phyloP scores from a whole-genome alignment of 768 basidiomycete species.

The Lyophyllum semitale region DNA sequence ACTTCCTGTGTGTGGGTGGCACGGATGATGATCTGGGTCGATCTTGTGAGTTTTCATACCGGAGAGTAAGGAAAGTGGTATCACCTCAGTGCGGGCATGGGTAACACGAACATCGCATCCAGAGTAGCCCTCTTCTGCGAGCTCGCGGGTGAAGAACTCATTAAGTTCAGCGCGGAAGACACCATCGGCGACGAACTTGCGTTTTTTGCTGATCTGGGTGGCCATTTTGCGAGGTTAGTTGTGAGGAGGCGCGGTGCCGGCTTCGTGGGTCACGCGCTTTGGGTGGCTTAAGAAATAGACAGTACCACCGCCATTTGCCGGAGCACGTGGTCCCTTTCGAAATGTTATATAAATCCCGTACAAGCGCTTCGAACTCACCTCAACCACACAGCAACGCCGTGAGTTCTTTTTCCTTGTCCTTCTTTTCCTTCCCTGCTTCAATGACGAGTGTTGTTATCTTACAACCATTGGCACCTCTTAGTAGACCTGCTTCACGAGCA shows the following conservation, averaged over 20 bases:
- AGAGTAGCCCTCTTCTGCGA: conserved; percentile 99
- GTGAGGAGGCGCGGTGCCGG: neutral
- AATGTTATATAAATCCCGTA: neutral
- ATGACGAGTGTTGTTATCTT: conserved; percentile 82
- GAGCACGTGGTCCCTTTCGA: conserved; percentile 8
- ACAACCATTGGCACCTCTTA: conserved; percentile 90
- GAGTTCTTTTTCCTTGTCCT: conserved; percentile 9
- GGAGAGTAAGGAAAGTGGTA: neutral
- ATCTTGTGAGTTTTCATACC: neutral
- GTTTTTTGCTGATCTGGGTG: conserved; percentile 93
- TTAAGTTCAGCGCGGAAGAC: conserved; percentile 99
- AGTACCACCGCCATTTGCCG: conserved; percentile 28
- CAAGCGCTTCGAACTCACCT: neutral
- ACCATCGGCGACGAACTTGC: conserved; percentile 98
- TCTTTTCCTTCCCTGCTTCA: conserved; percentile 28
- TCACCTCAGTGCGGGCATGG: conserved; percentile 95
- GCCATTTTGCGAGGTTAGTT: conserved; percentile 59
- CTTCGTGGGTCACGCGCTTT: conserved; percentile 7
- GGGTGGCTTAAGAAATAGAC: conserved; percentile 29
- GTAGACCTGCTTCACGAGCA: conserved; percentile 64
- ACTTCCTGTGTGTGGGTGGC: conserved; percentile 99
- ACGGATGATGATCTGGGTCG: conserved; percentile 91
- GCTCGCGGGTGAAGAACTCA: conserved; percentile 98
- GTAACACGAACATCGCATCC: conserved; percentile 99
- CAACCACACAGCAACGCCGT: neutral